phyloP scores from a whole-genome alignment of 768 basidiomycete genomes.

The Boletus eberwhitei region DNA sequence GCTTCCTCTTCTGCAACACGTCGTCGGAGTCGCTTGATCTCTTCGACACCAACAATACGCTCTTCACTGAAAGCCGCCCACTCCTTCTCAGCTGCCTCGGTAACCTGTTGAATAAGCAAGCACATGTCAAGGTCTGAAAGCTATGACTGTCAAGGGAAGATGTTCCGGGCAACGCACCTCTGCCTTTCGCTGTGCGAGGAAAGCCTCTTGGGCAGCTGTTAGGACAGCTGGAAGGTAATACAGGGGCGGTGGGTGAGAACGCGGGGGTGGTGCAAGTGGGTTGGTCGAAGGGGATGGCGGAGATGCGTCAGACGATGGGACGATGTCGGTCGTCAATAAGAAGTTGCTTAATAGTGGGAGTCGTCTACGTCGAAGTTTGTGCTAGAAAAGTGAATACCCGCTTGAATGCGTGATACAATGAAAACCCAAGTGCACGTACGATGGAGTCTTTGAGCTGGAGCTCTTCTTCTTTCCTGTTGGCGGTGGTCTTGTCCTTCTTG shows the following conservation, averaged over 20 bases:
- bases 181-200: constrained; percentile 56
- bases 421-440: constrained; percentile 41
- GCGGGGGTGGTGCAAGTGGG: constrained; percentile 47
- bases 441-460: constrained; percentile 78
- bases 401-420: neutral
- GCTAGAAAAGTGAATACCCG: constrained; percentile 37
- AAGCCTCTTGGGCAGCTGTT: constrained; percentile 65
- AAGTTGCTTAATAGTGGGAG: constrained; percentile 74
- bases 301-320: constrained; percentile 40
- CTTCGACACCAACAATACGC: constrained; percentile 53
- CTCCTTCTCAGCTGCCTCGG: constrained; percentile 62
- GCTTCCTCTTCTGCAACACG: constrained; percentile 66
- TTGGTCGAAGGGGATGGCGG: constrained; percentile 28
- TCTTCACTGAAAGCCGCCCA: constrained; percentile 65
- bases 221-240: constrained; percentile 75
- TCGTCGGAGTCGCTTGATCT: constrained; percentile 58
- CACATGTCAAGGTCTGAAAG: neutral
- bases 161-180: constrained; percentile 43
- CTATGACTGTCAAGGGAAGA: neutral
- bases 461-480: constrained; percentile 81
- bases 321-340: constrained; percentile 68
- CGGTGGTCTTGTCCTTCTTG: constrained; percentile 74
- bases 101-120: constrained; percentile 41
- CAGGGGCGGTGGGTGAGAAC: constrained; percentile 71
- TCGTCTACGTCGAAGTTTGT: constrained; percentile 68